Percentiles rank a stretch among this genome's conserved stretches.
phyloP scores from a whole-genome alignment of 2,329 filamentous ascomycete species.

The Ophiocordyceps unilateralis region DNA sequence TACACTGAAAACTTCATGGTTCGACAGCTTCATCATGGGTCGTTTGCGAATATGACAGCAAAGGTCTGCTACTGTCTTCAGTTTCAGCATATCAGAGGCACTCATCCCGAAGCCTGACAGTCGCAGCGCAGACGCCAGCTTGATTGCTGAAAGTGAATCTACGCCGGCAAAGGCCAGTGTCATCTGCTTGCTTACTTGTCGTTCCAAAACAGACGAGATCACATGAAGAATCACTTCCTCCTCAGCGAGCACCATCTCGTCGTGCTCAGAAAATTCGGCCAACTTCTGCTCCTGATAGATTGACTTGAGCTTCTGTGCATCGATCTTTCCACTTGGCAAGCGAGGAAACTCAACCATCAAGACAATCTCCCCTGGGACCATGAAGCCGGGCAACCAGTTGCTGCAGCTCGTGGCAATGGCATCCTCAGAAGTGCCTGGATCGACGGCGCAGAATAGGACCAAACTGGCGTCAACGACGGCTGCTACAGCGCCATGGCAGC shows the following conservation, averaged over 20 bases:
- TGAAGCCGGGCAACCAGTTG: slow-evolving; percentile 64
- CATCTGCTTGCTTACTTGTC: slow-evolving; percentile 16
- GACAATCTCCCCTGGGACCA: slow-evolving; percentile 64
- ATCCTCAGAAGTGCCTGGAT: slow-evolving; percentile 16
- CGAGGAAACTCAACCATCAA: slow-evolving; percentile 49
- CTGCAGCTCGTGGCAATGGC: slow-evolving; percentile 42
- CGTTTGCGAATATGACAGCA: slow-evolving; percentile 3
- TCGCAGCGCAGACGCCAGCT: slow-evolving; percentile 45
- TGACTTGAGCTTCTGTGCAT: slow-evolving; percentile 45
- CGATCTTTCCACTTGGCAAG: slow-evolving; percentile 69
- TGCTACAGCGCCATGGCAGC: slow-evolving; percentile 49
- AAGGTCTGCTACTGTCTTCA: slow-evolving; percentile 23
- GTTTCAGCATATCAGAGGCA: slow-evolving; percentile 44
- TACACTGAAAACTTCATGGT: slow-evolving; percentile 1
- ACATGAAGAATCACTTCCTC: slow-evolving; percentile 18
- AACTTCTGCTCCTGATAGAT: slow-evolving; percentile 20
- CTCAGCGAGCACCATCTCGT: slow-evolving; percentile 4
- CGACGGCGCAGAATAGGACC: slow-evolving; percentile 55
- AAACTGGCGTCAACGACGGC: slow-evolving; percentile 50
- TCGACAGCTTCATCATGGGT: not conserved
- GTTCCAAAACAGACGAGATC: slow-evolving; percentile 23
- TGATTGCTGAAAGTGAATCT: slow-evolving; percentile 38
- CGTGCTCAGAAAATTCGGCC: not conserved
- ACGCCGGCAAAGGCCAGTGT: slow-evolving; percentile 38
- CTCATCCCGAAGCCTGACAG: slow-evolving; percentile 33